Base-by-base conservation (phyloP, 2,329 filamentous ascomycete genomes). In the Didymella pinodella region DNA sequence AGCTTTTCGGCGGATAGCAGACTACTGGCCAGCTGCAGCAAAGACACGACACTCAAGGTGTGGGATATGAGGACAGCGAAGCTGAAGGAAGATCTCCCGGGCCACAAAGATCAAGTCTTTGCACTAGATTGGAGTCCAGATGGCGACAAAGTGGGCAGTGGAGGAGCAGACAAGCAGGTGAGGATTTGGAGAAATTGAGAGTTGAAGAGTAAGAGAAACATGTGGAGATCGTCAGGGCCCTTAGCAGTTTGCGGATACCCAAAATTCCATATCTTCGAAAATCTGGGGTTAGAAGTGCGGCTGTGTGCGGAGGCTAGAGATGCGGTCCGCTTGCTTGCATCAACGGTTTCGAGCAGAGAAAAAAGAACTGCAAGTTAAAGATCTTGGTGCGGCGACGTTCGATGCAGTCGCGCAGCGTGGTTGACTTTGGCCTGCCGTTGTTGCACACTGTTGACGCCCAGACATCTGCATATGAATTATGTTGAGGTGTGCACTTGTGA, bases 121-220 rank as follows among this genome's bases (percentile, higher is more conserved):
- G 92, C 93, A 0, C 88, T 97, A 12, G 94, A 98, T 75, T 98
- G 94, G 95, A 93, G 91, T 67, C 90, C 92, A 0, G 93, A 97
- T 75, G 95, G 95, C 8, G 86, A 92, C 67, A 88, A 89, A 68
- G 93, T 98, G 16, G 93, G 89, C 18, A 97, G 93, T 75, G 95
- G 93, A 54, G 95, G 95, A 10, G 94, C 94, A 75, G 95, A 99
- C 77, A 97, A 96, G 77, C 83, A 83, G 49, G 85, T 89, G 52
- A 81, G 85, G 70, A 84, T 89, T 66, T 89, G 87, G 87, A 82
- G 85, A 66, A 84, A 88, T 75, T 89, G 48, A 82, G 84, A 84
- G 88, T 75, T 88, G 46, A 59, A 22, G 51, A 43, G 22, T 75
- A 8, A 22, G 38, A 41, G 38, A 49, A 11, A 48, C 28, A 36